Evolutionary conservation across 2,329 filamentous ascomycete genomes (phyloP).

Genomic region (Ramichloridium luteum): DNA sequence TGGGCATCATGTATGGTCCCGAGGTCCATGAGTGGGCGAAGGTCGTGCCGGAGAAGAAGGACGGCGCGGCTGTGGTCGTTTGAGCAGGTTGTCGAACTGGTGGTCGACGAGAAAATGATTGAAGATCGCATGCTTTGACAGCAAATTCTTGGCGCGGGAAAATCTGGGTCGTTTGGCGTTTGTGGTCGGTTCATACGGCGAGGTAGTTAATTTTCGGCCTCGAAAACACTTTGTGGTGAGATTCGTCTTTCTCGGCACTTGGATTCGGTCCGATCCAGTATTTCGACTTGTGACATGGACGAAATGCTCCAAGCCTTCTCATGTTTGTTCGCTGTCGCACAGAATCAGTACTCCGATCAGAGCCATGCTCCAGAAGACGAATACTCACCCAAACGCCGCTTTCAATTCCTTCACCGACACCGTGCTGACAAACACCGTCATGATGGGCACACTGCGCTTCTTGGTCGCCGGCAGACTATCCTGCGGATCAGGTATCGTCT

Average conservation of each 20-base stretch:
- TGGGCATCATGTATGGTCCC: conserved; percentile 38
- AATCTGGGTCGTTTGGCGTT: too few relatives aligned
- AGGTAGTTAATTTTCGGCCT: too few relatives aligned
- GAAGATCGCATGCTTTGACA: too few relatives aligned
- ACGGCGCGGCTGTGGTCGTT: too few relatives aligned
- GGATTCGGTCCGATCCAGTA: too few relatives aligned
- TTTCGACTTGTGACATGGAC: too few relatives aligned
- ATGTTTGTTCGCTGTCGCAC: conserved; percentile 7
- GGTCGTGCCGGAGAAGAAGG: conserved; percentile 29
- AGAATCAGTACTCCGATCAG: conserved; percentile 3
- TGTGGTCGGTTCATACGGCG: too few relatives aligned
- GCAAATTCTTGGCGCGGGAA: too few relatives aligned
- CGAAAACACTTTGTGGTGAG: background rate
- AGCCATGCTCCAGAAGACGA: too few relatives aligned
- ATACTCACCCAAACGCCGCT: conserved; percentile 31
- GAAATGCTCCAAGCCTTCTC: too few relatives aligned
- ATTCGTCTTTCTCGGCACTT: conserved; percentile 1
- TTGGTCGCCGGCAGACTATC: conserved; percentile 41
- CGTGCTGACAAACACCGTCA: conserved; percentile 50
- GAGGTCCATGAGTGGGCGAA: conserved; percentile 36
- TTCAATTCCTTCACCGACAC: conserved; percentile 45
- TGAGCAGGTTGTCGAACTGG: too few relatives aligned
- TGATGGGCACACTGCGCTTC: conserved; percentile 38
- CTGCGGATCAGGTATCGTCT: conserved; percentile 17
- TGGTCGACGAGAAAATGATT: too few relatives aligned